Evolutionary conservation across 441 rosid genomes (phyloP).

Genomic region (Populus hybrid): DNA sequence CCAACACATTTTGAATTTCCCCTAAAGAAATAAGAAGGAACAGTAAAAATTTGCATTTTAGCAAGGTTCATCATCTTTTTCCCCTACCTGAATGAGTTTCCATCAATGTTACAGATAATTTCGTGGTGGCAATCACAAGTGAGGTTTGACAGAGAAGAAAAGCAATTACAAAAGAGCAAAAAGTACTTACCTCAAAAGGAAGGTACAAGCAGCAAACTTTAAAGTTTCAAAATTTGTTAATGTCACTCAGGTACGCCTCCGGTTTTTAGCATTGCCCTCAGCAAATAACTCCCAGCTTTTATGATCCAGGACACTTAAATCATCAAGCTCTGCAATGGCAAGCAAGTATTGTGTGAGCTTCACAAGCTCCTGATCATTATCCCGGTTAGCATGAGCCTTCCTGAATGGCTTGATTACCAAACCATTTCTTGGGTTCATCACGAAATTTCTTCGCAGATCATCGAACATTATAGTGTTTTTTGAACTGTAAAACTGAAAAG

Average conservation of each 20-base stretch:
- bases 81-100: neutral
- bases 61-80: neutral
- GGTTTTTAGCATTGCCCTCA: conserved; percentile 63
- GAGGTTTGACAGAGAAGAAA: neutral
- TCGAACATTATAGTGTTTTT: conserved; percentile 97
- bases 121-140: neutral
- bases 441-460: conserved; percentile 80
- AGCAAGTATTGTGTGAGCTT: conserved; percentile 84
- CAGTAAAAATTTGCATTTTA: neutral
- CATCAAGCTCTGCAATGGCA: conserved; percentile 80
- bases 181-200: conserved; percentile 14
- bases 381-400: conserved; percentile 88
- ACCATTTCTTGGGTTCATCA: conserved; percentile 96
- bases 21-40: neutral
- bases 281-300: conserved; percentile 64
- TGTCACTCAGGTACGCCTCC: conserved; percentile 50
- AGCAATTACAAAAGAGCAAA: neutral
- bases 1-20: neutral
- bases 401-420: conserved; percentile 77
- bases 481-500: conserved; percentile 67
- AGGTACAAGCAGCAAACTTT: conserved; percentile 1
- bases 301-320: conserved; percentile 71
- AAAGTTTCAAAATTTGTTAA: conserved; percentile 12
- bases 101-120: neutral
- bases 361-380: conserved; percentile 80